Base-by-base conservation (phyloP, 768 basidiomycete species). In the Lactifluus piperatus region DNA sequence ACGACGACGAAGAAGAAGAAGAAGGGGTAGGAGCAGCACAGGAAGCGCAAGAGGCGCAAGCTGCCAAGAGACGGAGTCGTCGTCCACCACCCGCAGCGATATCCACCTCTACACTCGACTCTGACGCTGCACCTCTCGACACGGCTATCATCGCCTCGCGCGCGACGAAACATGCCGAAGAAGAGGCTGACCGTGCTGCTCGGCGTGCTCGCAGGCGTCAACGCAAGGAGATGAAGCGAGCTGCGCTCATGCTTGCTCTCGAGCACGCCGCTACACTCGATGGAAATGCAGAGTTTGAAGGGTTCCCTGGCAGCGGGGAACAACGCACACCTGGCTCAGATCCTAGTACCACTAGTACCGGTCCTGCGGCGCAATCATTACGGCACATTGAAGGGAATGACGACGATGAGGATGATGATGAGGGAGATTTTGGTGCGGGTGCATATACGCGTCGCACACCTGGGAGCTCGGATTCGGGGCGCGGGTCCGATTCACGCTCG, bases 101-200 rank as follows among this genome's bases (percentile, higher is more conserved):
- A 24, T 68, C 71, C 2, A 70, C 75, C 3, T 71, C 74, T 5
- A 84, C 83, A 5, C 77, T 86, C 44, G 87, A 88, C 69, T 82
- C 83, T 0, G 87, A 88, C 61, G 86, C 87, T 3, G 80, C 85
- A 5, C 81, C 81, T 1, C 72, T 89, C 14, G 84, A 85, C 51
- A 69, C 79, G 7, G 75, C 79, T 10, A 73, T 77, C 18, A 86
- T 89, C 55, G 73, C 76, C 0, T 74, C 76, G 0, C 74, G 71
- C 60, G 75, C 72, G 16, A 53, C 51, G 24, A 72, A 68, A 3
- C 71, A 65, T 30, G 70, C 71, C 50, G 62, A 72, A 41, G 66
- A 66, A 39, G 58, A 58, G 16, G 61, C 51, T 9, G 69, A 68
- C 62, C 81, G 78, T 60, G 79, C 79, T 24, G 79, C 82, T 64